Conservation (phyloP, 2,329 filamentous ascomycete species). For the Apiospora kogelbergensis region DNA sequence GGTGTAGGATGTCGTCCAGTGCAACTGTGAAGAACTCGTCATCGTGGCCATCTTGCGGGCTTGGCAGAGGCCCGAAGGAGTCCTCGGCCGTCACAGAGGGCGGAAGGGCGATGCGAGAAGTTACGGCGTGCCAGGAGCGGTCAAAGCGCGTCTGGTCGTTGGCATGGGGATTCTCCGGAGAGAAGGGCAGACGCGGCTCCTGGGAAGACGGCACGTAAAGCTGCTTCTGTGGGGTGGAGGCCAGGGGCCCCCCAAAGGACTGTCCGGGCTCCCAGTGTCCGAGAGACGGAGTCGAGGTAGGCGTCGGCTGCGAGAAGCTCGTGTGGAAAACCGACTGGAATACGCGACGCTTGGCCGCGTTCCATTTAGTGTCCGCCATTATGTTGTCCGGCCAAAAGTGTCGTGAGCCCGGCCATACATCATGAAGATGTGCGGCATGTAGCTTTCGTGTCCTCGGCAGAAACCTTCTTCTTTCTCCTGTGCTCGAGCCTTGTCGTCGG, state of each 20-base stretch:
- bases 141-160: constrained; percentile 59
- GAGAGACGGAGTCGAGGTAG: constrained; percentile 39
- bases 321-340: constrained; percentile 58
- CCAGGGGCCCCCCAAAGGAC: constrained; percentile 44
- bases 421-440: not conserved
- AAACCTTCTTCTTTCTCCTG: not conserved
- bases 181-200: constrained; percentile 17
- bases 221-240: constrained; percentile 22
- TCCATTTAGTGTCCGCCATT: constrained; percentile 43
- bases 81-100: constrained; percentile 55
- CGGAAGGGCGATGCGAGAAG: constrained; percentile 55
- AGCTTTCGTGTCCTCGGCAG: not conserved
- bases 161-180: constrained; percentile 29
- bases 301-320: constrained; percentile 50
- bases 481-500: not conserved
- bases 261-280: constrained; percentile 42
- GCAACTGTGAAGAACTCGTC: constrained; percentile 51
- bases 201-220: constrained; percentile 21
- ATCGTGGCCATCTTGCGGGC: constrained; percentile 39
- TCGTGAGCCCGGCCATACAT: not conserved
- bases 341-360: constrained; percentile 47
- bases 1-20: constrained; percentile 53
- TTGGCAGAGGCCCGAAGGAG: constrained; percentile 50
- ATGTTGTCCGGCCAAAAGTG: constrained; percentile 17
- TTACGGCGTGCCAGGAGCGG: constrained; percentile 62